These are phyloP conservation scores for Tolypocladium tropicale DNA, from an alignment of 2,329 filamentous ascomycete species.

Conservation along the genomic window DNA sequence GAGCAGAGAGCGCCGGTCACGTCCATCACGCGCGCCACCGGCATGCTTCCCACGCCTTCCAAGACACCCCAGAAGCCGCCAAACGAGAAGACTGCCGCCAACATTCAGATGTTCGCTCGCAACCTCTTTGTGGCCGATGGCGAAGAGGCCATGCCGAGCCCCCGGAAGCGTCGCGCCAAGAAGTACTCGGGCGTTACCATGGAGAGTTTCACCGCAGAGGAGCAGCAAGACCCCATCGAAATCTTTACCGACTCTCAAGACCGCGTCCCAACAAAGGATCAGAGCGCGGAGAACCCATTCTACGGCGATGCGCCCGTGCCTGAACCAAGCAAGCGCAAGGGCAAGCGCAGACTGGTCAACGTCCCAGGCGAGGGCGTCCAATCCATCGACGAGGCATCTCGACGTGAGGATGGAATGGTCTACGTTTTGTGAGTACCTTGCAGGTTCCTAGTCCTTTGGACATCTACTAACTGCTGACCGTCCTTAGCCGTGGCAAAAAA, in stretches of 20 bases:
- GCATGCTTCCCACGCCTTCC: constrained; percentile 65
- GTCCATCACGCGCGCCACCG: constrained; percentile 24
- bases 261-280: constrained; percentile 57
- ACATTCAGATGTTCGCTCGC: constrained; percentile 45
- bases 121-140: constrained; percentile 52
- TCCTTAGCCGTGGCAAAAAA: constrained; percentile 63
- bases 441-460: not conserved
- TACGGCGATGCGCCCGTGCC: constrained; percentile 34
- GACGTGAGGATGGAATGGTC: constrained; percentile 61
- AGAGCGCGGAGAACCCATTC: constrained; percentile 64
- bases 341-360: constrained; percentile 43
- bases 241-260: constrained; percentile 78
- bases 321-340: constrained; percentile 36
- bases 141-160: constrained; percentile 47
- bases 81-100: constrained; percentile 37
- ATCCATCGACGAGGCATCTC: constrained; percentile 51
- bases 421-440: constrained; percentile 61
- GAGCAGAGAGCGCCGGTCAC: constrained; percentile 15
- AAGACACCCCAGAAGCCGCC: constrained; percentile 65
- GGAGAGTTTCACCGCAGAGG: constrained; percentile 48
- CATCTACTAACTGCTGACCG: constrained; percentile 4
- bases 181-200: constrained; percentile 45
- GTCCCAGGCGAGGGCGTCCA: constrained; percentile 48
- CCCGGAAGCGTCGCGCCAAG: constrained; percentile 47
- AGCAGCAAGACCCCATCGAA: constrained; percentile 49